Base-by-base conservation (phyloP, 2,329 filamentous ascomycete genomes). In the Aspergillus sp. region DNA sequence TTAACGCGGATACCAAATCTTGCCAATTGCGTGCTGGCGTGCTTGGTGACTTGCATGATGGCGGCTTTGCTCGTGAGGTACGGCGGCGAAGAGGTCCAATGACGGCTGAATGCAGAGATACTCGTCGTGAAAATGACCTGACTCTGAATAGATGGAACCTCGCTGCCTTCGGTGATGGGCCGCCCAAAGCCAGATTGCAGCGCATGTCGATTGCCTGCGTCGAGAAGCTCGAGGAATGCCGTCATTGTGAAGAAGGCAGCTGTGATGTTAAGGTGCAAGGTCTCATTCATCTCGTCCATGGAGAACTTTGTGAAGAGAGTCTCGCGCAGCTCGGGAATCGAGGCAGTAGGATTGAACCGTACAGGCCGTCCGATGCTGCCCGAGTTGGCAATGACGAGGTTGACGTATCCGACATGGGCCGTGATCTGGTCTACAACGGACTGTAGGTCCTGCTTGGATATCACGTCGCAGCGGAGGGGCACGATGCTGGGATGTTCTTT, bases 371-470 rank as follows among this genome's bases (percentile, higher is more conserved):
- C 80, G 4, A 72, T 68, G 55, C 76, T 75, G 49, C 82, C 82
- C 3, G 81, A 79, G 63, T 84, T 84, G 68, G 81, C 80, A 66
- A 84, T 75, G 1, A 85, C 72, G 11, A 84, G 76, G 63, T 85
- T 82, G 25, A 85, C 77, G 61, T 83, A 78, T 43, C 81, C 81
- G 1, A 69, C 69, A 28, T 84, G 78, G 7, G 71, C 64, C 6
- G 76, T 72, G 48, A 85, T 77, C 2, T 71, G 71, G n/a, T 75
- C 71, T 13, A 79, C 81, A 4, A 77, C 80, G 4, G 66, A 66
- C 19, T 75, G 69, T 31, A 84, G 69, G 15, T 80, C 81, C 0
- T 71, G 65, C 25, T 77, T 77, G 22, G 76, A 75, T 4, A 78
- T 79, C 1, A 82, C 77, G 59, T 81, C 79, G 66, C 77, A 79